Conservation (phyloP, 192 early-diverging fungal species). For the Podila verticillata region DNA sequence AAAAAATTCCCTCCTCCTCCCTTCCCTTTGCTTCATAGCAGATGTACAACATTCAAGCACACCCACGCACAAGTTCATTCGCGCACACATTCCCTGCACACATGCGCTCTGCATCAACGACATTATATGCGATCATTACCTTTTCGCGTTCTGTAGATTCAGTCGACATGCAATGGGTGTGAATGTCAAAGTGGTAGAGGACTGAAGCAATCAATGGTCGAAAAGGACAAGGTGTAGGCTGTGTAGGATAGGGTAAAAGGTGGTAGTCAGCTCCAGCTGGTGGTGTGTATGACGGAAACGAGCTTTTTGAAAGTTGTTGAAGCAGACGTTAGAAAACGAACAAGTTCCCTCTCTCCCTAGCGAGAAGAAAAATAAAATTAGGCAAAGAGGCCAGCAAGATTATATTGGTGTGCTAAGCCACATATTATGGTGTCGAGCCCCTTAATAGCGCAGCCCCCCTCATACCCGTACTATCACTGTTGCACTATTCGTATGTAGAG, state of each 20-base stretch:
- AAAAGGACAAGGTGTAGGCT: not conserved
- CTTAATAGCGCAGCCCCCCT: too few species aligned
- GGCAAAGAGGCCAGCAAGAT: not conserved
- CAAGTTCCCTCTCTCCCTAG: not conserved
- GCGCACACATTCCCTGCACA: not conserved
- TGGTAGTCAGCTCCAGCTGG: too few species aligned
- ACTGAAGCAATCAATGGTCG: not conserved
- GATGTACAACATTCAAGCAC: too few species aligned
- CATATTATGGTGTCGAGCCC: too few species aligned
- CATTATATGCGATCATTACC: not conserved
- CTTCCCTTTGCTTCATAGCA: too few species aligned
- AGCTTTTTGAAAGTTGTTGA: not conserved
- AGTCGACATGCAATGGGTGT: not conserved
- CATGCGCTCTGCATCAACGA: not conserved
- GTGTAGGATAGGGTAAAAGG: too few species aligned
- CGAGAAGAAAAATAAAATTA: not conserved
- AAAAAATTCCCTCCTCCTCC: too few species aligned
- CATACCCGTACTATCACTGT: too few species aligned
- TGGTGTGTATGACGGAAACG: too few species aligned
- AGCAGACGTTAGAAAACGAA: not conserved
- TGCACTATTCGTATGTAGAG: too few species aligned
- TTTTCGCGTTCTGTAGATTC: slow-evolving; percentile 1
- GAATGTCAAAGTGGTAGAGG: not conserved
- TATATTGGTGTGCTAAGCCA: too few species aligned
- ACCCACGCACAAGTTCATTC: not conserved